Evolutionary conservation across 2,329 filamentous ascomycete genomes (phyloP).

Genomic region (Pseudogymnoascus sp.): DNA sequence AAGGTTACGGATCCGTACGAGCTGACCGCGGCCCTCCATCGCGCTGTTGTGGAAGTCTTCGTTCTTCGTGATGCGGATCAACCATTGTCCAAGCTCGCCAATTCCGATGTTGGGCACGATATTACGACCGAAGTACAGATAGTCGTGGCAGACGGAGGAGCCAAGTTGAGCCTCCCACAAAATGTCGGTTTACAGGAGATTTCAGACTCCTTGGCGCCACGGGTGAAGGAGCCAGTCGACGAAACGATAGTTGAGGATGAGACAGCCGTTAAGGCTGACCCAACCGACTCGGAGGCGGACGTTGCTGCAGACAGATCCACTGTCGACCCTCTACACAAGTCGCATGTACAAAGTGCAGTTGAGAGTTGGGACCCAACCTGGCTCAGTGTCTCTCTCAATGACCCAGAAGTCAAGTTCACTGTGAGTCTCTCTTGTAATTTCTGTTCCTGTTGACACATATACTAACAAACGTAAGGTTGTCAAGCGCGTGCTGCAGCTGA

Average conservation of each 20-base stretch:
- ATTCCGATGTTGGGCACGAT: slow-evolving; percentile 13
- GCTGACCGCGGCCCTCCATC: slow-evolving; percentile 39
- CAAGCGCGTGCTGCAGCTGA: slow-evolving; percentile 75
- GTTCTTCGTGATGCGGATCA: slow-evolving; percentile 38
- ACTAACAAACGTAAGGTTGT: slow-evolving; percentile 48
- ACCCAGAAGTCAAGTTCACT: slow-evolving; percentile 60
- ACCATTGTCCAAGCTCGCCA: slow-evolving; percentile 18
- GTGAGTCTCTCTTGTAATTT: slow-evolving; percentile 41
- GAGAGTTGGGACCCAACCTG: slow-evolving; percentile 47
- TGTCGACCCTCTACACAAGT: slow-evolving; percentile 18
- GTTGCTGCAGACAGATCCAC: slow-evolving; percentile 21
- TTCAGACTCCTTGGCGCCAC: slow-evolving; percentile 7
- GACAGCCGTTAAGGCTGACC: slow-evolving; percentile 16
- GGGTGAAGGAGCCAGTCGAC: background rate
- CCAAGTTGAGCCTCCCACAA: slow-evolving; percentile 18
- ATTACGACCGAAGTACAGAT: slow-evolving; percentile 23
- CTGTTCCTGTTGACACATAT: background rate
- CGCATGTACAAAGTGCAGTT: slow-evolving; percentile 36
- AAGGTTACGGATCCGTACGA: slow-evolving; percentile 29
- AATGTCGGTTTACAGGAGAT: slow-evolving; percentile 14
- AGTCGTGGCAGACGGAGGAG: slow-evolving; percentile 12
- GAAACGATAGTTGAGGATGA: slow-evolving; percentile 11
- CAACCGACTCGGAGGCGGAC: slow-evolving; percentile 24
- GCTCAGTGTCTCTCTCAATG: slow-evolving; percentile 48
- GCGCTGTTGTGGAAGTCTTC: slow-evolving; percentile 48